phyloP scores from a whole-genome alignment of 176 grass and related monocot genomes.

The Hyparrhenia diplandra region DNA sequence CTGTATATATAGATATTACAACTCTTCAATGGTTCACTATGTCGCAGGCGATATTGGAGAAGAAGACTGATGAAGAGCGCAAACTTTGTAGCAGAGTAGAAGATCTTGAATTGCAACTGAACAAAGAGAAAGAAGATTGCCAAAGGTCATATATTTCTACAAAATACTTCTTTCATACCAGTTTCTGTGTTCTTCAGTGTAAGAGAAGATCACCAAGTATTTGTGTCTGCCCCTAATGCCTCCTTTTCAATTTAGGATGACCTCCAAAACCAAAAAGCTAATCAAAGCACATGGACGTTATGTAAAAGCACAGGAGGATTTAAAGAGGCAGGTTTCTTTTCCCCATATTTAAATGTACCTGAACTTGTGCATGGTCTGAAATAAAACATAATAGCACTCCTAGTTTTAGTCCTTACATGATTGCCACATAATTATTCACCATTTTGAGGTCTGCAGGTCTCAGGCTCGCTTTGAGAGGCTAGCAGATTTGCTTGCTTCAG shows the following conservation, averaged over 20 bases:
- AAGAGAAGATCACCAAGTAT: slow-evolving; percentile 1
- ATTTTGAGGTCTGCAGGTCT: slow-evolving; percentile 42
- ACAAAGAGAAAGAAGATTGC: slow-evolving; percentile 54
- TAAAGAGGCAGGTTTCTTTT: slow-evolving; percentile 64
- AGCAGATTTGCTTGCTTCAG: slow-evolving; percentile 58
- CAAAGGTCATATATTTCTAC: slow-evolving; percentile 51
- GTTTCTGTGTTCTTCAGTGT: not conserved
- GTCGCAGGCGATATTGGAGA: slow-evolving; percentile 54
- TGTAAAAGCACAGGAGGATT: slow-evolving; percentile 67
- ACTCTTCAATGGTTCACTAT: slow-evolving; percentile 14
- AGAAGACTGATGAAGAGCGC: slow-evolving; percentile 52
- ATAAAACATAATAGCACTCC: not conserved
- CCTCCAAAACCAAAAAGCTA: slow-evolving; percentile 72
- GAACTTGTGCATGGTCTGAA: not conserved
- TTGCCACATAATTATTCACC: not conserved
- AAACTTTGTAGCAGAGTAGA: slow-evolving; percentile 60
- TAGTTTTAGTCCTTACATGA: slow-evolving; percentile 12
- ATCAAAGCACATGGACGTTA: slow-evolving; percentile 67
- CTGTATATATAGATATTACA: slow-evolving; percentile 13
- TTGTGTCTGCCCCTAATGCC: slow-evolving; percentile 4
- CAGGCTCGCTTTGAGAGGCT: slow-evolving; percentile 69
- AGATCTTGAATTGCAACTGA: slow-evolving; percentile 66
- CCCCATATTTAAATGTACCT: slow-evolving; percentile 3
- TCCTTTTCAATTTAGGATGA: slow-evolving; percentile 43
- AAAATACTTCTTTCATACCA: not conserved